These are phyloP conservation scores for Backusella australiensis DNA, from an alignment of 192 early-diverging fungal genomes.

Conservation along the genomic window DNA sequence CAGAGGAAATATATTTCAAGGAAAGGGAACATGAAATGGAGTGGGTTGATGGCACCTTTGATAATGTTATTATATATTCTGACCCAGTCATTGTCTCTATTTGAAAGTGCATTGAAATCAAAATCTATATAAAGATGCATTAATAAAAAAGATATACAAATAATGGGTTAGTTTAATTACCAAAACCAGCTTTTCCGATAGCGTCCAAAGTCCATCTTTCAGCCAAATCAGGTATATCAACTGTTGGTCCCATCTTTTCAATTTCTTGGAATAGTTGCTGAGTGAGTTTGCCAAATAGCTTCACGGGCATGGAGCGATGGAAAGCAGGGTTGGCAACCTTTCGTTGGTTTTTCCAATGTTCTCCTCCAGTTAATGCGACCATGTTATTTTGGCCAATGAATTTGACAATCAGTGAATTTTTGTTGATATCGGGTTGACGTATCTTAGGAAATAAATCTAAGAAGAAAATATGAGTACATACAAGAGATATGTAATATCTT, in stretches of 20 bases:
- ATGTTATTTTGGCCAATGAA: too few relatives aligned
- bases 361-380: too few relatives aligned
- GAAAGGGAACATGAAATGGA: conserved; percentile 13
- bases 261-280: not conserved
- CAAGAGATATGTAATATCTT: too few relatives aligned
- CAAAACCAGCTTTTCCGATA: conserved; percentile 28
- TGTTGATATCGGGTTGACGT: too few relatives aligned
- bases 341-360: not conserved
- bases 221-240: conserved; percentile 18
- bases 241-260: not conserved
- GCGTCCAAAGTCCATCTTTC: conserved; percentile 28
- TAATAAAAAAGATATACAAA: not conserved
- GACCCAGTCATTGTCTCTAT: conserved; percentile 12
- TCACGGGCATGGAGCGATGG: conserved; percentile 27
- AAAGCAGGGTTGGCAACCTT: conserved; percentile 34
- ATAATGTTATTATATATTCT: conserved; percentile 11
- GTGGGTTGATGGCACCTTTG: not conserved
- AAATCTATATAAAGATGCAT: not conserved
- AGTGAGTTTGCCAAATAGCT: conserved; percentile 23
- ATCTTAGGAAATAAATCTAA: too few relatives aligned
- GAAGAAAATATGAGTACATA: too few relatives aligned
- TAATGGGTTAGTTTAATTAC: not conserved
- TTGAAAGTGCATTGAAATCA: conserved; percentile 12
- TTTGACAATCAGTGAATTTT: too few relatives aligned
- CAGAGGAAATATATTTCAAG: conserved; percentile 5